A percentile compares a stretch with the other conserved stretches of the same genome.
phyloP scores from a whole-genome alignment of 2,329 filamentous ascomycete genomes.

The Hypoxylon sp. region DNA sequence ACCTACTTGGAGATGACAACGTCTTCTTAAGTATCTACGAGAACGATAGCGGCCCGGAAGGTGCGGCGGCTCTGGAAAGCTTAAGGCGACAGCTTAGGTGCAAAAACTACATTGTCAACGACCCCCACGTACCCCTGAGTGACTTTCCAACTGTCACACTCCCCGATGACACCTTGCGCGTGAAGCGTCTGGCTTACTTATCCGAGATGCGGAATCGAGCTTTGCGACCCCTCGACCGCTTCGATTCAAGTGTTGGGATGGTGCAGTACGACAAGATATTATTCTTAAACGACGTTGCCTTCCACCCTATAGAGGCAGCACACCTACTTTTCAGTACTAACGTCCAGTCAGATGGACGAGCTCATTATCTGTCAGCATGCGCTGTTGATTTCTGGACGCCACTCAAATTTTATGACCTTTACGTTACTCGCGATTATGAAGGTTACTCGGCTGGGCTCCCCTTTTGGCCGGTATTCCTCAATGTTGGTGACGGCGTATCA shows the following conservation, averaged over 20 bases:
- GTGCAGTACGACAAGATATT: constrained; percentile 69
- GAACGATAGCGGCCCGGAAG: constrained; percentile 74
- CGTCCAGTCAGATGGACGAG: constrained; percentile 63
- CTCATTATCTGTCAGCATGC: constrained; percentile 77
- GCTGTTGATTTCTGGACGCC: constrained; percentile 79
- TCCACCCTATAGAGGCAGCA: constrained; percentile 66
- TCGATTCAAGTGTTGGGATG: constrained; percentile 54
- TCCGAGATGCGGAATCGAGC: constrained; percentile 81
- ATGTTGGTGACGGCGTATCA: constrained; percentile 65
- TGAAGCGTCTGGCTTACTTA: constrained; percentile 81
- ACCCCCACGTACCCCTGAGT: constrained; percentile 70
- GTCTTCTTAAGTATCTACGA: constrained; percentile 82
- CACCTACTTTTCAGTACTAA: constrained; percentile 75
- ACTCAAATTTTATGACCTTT: constrained; percentile 80
- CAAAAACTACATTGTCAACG: constrained; percentile 69
- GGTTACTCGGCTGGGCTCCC: constrained; percentile 74
- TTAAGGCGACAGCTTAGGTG: constrained; percentile 65
- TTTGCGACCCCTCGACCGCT: constrained; percentile 71
- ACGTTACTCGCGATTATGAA: constrained; percentile 77
- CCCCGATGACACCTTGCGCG: constrained; percentile 72
- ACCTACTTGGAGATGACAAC: constrained; percentile 76
- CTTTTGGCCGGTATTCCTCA: constrained; percentile 77
- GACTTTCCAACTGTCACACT: constrained; percentile 71
- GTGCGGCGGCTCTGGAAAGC: constrained; percentile 66
- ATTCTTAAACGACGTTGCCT: constrained; percentile 77